These are phyloP conservation scores for Odontarrhena argentea DNA, from an alignment of 345 rosid genomes.

Conservation along the genomic window DNA sequence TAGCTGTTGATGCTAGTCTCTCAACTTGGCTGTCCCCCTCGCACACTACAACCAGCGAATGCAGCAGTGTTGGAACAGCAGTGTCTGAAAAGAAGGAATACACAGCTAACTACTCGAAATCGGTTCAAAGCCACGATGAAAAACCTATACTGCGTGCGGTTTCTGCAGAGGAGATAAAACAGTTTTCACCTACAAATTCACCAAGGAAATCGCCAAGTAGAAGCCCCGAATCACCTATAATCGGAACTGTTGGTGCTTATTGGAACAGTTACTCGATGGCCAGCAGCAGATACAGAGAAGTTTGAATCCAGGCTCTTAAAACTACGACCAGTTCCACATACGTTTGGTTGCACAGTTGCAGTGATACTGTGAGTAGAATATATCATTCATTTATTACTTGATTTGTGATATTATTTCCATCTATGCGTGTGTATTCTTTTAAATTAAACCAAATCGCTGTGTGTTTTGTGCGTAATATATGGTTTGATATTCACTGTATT, in stretches of 20 bases:
- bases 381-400: constrained; percentile 7
- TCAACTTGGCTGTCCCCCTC: constrained; percentile 80
- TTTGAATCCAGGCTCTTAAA: constrained; percentile 36
- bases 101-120: constrained; percentile 50
- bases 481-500: constrained; percentile 5
- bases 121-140: constrained; percentile 63
- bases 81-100: constrained; percentile 46
- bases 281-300: constrained; percentile 67
- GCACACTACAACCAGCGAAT: constrained; percentile 41
- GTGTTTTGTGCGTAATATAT: not conserved
- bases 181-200: constrained; percentile 66
- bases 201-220: constrained; percentile 77
- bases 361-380: constrained; percentile 10
- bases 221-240: constrained; percentile 79
- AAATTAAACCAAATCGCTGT: not conserved
- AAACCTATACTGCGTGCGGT: constrained; percentile 83
- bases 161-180: constrained; percentile 76
- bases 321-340: not conserved
- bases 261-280: constrained; percentile 57
- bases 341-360: constrained; percentile 7
- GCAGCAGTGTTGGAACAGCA: constrained; percentile 33
- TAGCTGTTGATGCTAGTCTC: constrained; percentile 89
- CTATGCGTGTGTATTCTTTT: not conserved
- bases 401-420: constrained; percentile 17
- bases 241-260: constrained; percentile 79